These are phyloP conservation scores for Macrolepiota fuliginosa DNA, from an alignment of 768 basidiomycete genomes.

Conservation along the genomic window DNA sequence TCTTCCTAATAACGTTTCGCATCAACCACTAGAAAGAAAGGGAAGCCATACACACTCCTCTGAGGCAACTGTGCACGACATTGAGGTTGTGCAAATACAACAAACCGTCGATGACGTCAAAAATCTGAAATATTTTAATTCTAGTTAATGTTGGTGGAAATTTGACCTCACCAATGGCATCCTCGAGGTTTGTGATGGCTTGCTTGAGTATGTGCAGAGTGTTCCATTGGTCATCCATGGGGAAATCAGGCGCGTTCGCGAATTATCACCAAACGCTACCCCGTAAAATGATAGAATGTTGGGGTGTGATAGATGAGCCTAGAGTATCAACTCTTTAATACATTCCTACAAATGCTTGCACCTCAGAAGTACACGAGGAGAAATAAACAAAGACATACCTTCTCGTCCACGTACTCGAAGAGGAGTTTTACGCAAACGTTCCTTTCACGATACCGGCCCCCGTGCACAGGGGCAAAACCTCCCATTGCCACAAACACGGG, in stretches of 20 bases:
- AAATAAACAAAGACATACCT: not conserved
- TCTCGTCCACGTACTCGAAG: not conserved
- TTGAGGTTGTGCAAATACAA: not conserved
- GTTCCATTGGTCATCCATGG: not conserved
- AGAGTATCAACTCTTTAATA: not conserved
- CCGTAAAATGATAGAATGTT: slow-evolving; percentile 45
- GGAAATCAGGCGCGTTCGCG: not conserved
- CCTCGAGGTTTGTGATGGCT: not conserved
- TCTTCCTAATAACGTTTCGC: not conserved
- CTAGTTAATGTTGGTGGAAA: not conserved
- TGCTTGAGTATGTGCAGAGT: not conserved
- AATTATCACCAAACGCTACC: not conserved
- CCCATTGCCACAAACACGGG: not conserved
- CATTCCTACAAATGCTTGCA: not conserved
- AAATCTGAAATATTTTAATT: not conserved
- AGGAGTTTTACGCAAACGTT: not conserved
- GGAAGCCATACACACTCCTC: not conserved
- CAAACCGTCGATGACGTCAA: not conserved
- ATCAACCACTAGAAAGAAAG: not conserved
- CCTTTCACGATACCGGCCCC: not conserved
- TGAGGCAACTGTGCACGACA: not conserved
- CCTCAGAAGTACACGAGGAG: not conserved
- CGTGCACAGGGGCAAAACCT: not conserved
- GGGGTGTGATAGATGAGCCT: not conserved
- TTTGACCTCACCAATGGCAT: not conserved